Evolutionary conservation across 208 protist species (phyloP).

Genomic region (Wallacemonas sp.): DNA sequence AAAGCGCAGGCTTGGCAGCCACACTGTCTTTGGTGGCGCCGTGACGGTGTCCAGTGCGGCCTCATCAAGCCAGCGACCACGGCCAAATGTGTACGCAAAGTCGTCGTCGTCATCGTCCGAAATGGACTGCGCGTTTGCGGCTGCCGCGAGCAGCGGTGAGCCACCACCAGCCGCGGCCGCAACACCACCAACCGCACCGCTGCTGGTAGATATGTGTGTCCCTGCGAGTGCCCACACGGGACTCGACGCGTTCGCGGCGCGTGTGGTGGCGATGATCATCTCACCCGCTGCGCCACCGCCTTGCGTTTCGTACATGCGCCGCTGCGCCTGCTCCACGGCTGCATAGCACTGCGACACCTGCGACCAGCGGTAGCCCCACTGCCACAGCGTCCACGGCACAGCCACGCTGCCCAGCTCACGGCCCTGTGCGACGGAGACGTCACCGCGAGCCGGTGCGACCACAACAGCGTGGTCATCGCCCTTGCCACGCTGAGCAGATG

Average conservation of each 20-base stretch:
- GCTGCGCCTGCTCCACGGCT: constrained; percentile 16
- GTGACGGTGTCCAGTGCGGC: constrained; percentile 1
- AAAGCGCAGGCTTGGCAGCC: constrained; percentile 30
- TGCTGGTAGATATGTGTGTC: neutral
- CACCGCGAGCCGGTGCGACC: constrained; percentile 26
- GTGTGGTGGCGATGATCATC: constrained; percentile 1
- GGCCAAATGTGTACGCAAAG: constrained; percentile 21
- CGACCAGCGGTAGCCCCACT: constrained; percentile 82
- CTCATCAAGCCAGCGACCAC: constrained; percentile 21
- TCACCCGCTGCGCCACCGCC: constrained; percentile 7
- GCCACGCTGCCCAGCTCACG: constrained; percentile 45
- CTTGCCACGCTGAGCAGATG: neutral
- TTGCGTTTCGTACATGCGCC: neutral
- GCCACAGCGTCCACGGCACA: constrained; percentile 89
- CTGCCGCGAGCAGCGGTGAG: neutral
- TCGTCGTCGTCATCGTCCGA: constrained; percentile 27
- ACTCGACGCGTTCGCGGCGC: neutral
- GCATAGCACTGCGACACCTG: constrained; percentile 22
- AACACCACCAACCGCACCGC: neutral
- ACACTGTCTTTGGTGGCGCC: constrained; percentile 27
- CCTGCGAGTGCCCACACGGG: neutral
- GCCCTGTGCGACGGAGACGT: constrained; percentile 40
- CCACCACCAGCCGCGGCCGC: neutral
- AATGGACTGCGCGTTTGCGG: neutral
- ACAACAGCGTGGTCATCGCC: constrained; percentile 13